Conservation (phyloP, 495 filamentous ascomycete genomes). For the Aspergillus affinis region DNA sequence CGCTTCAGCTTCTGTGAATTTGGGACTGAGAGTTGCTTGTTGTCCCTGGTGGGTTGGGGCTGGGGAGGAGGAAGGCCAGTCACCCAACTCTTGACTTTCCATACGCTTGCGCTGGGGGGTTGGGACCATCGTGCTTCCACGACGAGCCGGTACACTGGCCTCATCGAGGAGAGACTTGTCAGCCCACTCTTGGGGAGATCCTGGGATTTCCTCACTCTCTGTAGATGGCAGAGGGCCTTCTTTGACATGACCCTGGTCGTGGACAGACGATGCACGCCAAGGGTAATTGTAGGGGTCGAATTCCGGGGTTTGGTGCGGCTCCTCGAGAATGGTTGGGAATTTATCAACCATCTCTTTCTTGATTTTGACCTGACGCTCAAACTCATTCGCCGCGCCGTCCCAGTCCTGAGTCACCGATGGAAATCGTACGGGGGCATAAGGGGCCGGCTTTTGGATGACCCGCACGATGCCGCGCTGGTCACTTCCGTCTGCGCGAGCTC, state of each 20-base stretch:
- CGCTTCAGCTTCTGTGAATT: neutral
- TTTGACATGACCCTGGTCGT: neutral
- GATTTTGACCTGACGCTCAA: neutral
- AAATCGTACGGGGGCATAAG: conserved; percentile 26
- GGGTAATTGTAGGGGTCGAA: neutral
- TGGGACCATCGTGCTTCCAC: neutral
- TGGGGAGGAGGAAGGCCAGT: neutral
- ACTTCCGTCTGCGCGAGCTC: conserved; percentile 30
- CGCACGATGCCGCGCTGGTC: conserved; percentile 39
- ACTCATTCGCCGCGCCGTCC: conserved; percentile 19
- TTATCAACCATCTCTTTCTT: neutral
- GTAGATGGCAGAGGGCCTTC: neutral
- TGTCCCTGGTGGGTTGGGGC: neutral
- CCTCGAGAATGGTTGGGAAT: neutral
- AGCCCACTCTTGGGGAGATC: neutral
- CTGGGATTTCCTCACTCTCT: neutral
- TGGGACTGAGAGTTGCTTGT: neutral
- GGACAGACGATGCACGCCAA: neutral
- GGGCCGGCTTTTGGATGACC: conserved; percentile 32
- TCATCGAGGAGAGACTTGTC: neutral
- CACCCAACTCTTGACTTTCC: neutral
- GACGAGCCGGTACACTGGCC: neutral
- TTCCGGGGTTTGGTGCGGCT: neutral
- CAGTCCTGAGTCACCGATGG: conserved; percentile 38
- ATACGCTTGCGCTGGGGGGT: neutral